phyloP scores from a whole-genome alignment of 75 land plant species.

The Cryptomeria japonica region DNA sequence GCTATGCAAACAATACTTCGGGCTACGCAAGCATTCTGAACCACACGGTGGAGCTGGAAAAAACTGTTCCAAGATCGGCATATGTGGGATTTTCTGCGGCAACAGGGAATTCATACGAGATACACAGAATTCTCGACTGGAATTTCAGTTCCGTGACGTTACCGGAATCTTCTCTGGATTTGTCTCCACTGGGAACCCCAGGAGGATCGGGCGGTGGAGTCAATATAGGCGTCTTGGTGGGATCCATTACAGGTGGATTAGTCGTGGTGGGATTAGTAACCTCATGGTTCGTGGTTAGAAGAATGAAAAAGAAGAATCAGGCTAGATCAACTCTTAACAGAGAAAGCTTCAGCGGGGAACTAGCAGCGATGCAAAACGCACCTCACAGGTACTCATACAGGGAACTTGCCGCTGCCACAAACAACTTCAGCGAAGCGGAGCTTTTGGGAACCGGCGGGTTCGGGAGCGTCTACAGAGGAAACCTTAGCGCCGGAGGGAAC shows the following conservation, averaged over 20 bases:
- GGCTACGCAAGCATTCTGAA: slow-evolving; percentile 9
- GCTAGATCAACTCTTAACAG: background rate
- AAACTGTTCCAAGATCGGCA: slow-evolving; percentile 15
- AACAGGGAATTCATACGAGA: slow-evolving; percentile 22
- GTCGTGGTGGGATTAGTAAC: background rate
- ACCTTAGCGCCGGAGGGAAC: slow-evolving; percentile 4
- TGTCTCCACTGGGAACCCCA: background rate
- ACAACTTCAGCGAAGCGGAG: background rate
- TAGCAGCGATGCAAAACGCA: background rate
- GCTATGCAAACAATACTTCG: slow-evolving; percentile 2
- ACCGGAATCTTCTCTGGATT: background rate
- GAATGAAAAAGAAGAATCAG: background rate
- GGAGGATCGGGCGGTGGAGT: background rate
- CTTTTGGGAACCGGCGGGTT: slow-evolving; percentile 19
- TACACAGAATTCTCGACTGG: slow-evolving; percentile 35
- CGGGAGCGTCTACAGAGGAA: slow-evolving; percentile 1
- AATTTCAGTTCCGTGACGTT: slow-evolving; percentile 19
- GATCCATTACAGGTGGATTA: background rate
- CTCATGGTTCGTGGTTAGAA: background rate
- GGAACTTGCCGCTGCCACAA: background rate
- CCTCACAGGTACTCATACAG: background rate
- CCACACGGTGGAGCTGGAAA: slow-evolving; percentile 22
- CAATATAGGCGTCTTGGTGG: background rate
- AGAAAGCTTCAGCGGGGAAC: background rate
- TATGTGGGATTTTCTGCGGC: slow-evolving; percentile 46